Evolutionary conservation across 1,284 basidiomycete species (phyloP), one percentile per base, ranked within the genome.

Genomic region (Xerocomus minutiporus): DNA sequence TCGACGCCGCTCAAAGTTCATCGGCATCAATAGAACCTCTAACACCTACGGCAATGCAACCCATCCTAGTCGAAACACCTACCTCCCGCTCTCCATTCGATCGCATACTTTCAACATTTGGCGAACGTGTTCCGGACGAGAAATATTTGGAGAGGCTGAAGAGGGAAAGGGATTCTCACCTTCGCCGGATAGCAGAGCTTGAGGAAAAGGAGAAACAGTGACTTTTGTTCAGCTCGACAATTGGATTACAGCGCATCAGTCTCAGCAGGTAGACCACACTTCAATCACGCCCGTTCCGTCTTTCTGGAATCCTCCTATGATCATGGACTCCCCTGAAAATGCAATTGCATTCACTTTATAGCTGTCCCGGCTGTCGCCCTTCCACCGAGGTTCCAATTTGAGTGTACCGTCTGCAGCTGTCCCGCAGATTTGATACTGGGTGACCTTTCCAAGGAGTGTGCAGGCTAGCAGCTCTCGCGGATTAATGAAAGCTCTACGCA

Each of bases 261-360:
- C 48, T 63, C 25, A 60, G 34, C 49, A 48, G 34, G 52, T 52
- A 57, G 58, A 58, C 79, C 82, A 85, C 41, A 86, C 69, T 62
- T 87, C 84, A 48, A 84, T 75, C 12, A 79, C 58, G 13, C 87
- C 87, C 56, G 76, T 80, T 9, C 77, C 81, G 34, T 78, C 75
- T 52, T 71, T 71, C 12, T 70, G 70, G 44, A 89, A 74, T 5
- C 87, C 88, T 23, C 83, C 87, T 20, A 88, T 67, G 3, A 77
- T 64, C 25, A 86, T 64, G 50, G 71, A 72, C 34, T 71, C 69
- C 1, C 73, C 73, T 25, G 54, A 60, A 53, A 70, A 68, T 36
- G 76, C 61, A 38, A 89, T 61, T 1, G 79, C 72, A 57, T 88
- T 89, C 23, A 86, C 84, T 66, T 88, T 90, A 46, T 74, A 70